These are phyloP conservation scores for Trichocomaceae sp. DNA, from an alignment of 2,329 filamentous ascomycete species.

Conservation along the genomic window DNA sequence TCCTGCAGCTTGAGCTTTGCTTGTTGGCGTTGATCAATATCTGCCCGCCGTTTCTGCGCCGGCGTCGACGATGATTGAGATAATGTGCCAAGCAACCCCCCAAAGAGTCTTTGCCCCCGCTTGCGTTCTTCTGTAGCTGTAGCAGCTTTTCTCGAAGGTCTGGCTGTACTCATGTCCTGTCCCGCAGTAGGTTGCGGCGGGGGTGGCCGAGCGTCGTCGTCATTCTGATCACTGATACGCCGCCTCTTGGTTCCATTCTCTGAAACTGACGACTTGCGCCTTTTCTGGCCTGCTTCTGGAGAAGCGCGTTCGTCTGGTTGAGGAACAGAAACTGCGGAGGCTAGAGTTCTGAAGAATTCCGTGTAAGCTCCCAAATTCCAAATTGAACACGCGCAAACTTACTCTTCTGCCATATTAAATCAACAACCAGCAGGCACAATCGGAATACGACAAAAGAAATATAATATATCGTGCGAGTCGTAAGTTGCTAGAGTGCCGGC, in stretches of 20 bases:
- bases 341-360: conserved; percentile 35
- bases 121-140: conserved; percentile 70
- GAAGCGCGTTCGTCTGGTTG: conserved; percentile 30
- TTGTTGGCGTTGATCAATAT: conserved; percentile 76
- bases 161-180: conserved; percentile 16
- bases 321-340: conserved; percentile 49
- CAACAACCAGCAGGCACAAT: background rate
- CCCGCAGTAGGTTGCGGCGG: conserved; percentile 18
- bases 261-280: conserved; percentile 49
- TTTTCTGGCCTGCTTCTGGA: conserved; percentile 38
- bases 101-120: conserved; percentile 78
- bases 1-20: conserved; percentile 72
- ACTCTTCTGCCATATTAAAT: conserved; percentile 22
- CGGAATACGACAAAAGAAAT: background rate
- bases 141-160: conserved; percentile 24
- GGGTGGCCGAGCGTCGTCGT: conserved; percentile 11
- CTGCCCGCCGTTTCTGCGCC: conserved; percentile 62
- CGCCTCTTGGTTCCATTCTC: conserved; percentile 49
- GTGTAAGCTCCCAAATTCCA: background rate
- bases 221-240: conserved; percentile 36
- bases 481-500: background rate
- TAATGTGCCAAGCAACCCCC: conserved; percentile 69
- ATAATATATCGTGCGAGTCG: background rate
- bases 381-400: conserved; percentile 1
- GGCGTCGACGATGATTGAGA: conserved; percentile 62